Conservation (phyloP, 306 rosid genomes). For the Dalbergia cultrata region DNA sequence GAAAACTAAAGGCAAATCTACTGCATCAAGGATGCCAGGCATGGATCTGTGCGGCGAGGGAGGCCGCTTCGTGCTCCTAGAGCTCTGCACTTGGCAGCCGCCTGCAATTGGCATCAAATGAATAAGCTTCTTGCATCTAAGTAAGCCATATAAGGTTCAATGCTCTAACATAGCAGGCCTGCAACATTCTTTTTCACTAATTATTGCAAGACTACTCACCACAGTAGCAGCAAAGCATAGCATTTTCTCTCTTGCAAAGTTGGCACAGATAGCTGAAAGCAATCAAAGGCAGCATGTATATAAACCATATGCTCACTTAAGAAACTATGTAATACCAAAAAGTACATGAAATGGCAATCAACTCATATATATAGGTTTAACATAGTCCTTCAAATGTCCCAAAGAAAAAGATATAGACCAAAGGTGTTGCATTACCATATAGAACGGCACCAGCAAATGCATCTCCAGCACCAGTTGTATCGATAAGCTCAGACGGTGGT, state of each 20-base stretch:
- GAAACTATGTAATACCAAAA: not conserved
- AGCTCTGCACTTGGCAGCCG: constrained; percentile 77
- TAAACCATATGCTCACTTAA: not conserved
- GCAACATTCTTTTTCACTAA: not conserved
- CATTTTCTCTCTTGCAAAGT: constrained; percentile 75
- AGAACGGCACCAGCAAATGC: constrained; percentile 85
- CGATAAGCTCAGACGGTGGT: constrained; percentile 71
- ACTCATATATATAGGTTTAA: not conserved
- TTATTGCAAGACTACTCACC: constrained; percentile 51
- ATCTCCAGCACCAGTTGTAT: constrained; percentile 98
- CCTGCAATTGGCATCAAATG: constrained; percentile 58
- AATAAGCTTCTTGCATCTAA: constrained; percentile 19
- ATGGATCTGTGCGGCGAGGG: constrained; percentile 61
- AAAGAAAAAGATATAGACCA: constrained; percentile 5
- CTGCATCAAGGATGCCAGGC: constrained; percentile 58
- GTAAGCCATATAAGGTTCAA: constrained; percentile 6
- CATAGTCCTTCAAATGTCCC: not conserved
- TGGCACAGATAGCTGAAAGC: constrained; percentile 73
- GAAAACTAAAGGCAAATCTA: constrained; percentile 17
- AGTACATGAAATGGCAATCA: not conserved
- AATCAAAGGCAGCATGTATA: constrained; percentile 26
- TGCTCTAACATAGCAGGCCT: not conserved
- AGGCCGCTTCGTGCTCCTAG: constrained; percentile 86
- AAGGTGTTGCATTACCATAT: constrained; percentile 62
- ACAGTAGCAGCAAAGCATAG: constrained; percentile 80